Conservation (phyloP, 371 early-diverging fungal genomes). For the Mucor mucedo region DNA sequence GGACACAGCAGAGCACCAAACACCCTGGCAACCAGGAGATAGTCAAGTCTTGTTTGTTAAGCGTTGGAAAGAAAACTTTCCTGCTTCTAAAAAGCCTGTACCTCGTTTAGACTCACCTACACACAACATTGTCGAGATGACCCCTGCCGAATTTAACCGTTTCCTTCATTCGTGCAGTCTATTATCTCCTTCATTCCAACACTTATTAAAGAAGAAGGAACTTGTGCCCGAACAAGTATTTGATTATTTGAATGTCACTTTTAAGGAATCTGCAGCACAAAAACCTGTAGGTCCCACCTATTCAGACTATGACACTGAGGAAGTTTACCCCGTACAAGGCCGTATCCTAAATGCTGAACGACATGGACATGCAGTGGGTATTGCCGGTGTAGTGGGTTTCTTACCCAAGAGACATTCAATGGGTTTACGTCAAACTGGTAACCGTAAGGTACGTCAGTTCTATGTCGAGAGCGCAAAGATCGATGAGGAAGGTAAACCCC, state of each 20-base stretch:
- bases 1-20: slow-evolving; percentile 78
- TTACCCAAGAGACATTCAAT: slow-evolving; percentile 47
- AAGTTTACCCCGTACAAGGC: slow-evolving; percentile 60
- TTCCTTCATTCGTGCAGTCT: slow-evolving; percentile 59
- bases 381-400: slow-evolving; percentile 71
- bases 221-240: slow-evolving; percentile 43
- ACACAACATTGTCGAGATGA: slow-evolving; percentile 58
- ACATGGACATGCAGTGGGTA: slow-evolving; percentile 63
- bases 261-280: slow-evolving; percentile 17
- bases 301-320: slow-evolving; percentile 32
- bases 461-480: slow-evolving; percentile 67
- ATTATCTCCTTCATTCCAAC: slow-evolving; percentile 59
- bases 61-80: slow-evolving; percentile 78
- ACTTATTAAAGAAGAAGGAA: slow-evolving; percentile 43
- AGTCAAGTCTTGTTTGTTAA: slow-evolving; percentile 56
- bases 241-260: slow-evolving; percentile 35
- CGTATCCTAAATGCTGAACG: slow-evolving; percentile 61
- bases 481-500: slow-evolving; percentile 66
- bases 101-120: slow-evolving; percentile 49
- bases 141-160: slow-evolving; percentile 62
- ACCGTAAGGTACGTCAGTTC: slow-evolving; percentile 60
- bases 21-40: slow-evolving; percentile 70
- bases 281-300: slow-evolving; percentile 42
- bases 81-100: slow-evolving; percentile 58
- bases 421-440: slow-evolving; percentile 31